Evolutionary conservation across 2,329 filamentous ascomycete genomes (phyloP).

Genomic region (Aspergillus candidus): DNA sequence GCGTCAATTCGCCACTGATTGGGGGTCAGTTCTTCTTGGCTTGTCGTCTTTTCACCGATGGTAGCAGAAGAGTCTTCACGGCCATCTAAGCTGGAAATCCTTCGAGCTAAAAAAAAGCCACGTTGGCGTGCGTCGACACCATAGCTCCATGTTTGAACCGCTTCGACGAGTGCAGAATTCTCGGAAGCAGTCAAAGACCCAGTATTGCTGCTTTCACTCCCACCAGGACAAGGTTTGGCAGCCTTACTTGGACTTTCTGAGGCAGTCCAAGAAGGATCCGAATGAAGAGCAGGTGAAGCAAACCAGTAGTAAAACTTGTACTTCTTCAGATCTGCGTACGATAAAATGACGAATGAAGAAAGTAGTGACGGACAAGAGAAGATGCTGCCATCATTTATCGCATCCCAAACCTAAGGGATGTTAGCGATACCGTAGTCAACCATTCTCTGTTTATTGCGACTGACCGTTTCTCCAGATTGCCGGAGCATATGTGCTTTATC

Average conservation of each 20-base stretch:
- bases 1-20: constrained; percentile 65
- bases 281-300: constrained; percentile 88
- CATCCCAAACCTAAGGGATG: constrained; percentile 75
- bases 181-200: constrained; percentile 58
- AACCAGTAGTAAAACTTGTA: constrained; percentile 99
- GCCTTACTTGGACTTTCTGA: constrained; percentile 24
- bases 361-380: constrained; percentile 91
- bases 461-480: constrained; percentile 70
- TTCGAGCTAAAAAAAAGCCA: constrained; percentile 94
- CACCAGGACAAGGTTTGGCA: constrained; percentile 15
- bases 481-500: constrained; percentile 75
- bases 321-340: constrained; percentile 93
- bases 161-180: constrained; percentile 71
- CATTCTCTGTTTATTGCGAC: constrained; percentile 11
- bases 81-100: constrained; percentile 23
- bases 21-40: not conserved
- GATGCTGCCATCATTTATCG: constrained; percentile 92
- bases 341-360: constrained; percentile 80
- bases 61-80: not conserved
- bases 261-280: constrained; percentile 74
- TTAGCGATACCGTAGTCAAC: too few relatives aligned
- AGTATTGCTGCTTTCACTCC: constrained; percentile 6
- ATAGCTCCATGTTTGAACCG: constrained; percentile 82
- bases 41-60: not conserved
- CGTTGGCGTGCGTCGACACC: constrained; percentile 74